phyloP scores from a whole-genome alignment of 805 yeast genomes.

The Candida germanica region DNA sequence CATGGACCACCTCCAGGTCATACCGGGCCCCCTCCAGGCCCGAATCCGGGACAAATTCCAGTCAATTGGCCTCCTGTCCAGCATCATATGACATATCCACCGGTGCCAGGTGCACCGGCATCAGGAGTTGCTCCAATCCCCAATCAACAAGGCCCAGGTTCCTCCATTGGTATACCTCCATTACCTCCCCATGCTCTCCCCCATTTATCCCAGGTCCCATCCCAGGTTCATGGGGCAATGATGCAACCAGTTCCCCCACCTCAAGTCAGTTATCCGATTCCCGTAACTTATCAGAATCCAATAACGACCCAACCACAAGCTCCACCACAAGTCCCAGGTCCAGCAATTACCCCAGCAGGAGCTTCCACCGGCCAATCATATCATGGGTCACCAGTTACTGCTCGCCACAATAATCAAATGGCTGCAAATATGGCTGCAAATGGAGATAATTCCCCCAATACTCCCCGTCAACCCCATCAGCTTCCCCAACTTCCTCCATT shows the following conservation, averaged over 20 bases:
- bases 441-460: too few species aligned
- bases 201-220: neutral
- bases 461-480: too few species aligned
- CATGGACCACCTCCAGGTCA: neutral
- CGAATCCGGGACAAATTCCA: neutral
- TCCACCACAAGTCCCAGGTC: neutral
- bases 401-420: too few species aligned
- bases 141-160: neutral
- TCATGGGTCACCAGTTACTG: too few species aligned
- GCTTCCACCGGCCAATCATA: too few species aligned
- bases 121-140: neutral
- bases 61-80: neutral
- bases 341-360: too few species aligned
- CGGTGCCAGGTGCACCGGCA: neutral
- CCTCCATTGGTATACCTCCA: too few species aligned
- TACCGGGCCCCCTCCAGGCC: neutral
- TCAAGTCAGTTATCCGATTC: too few species aligned
- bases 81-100: neutral
- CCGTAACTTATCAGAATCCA: neutral
- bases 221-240: neutral
- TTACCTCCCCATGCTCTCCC: neutral
- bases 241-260: neutral
- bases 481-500: too few species aligned
- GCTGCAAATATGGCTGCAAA: too few species aligned
- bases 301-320: neutral